Evolutionary conservation across 2,329 filamentous ascomycete species (phyloP), one percentile per base, ranked within the genome.

Genomic region (Coniochaeta sp.): DNA sequence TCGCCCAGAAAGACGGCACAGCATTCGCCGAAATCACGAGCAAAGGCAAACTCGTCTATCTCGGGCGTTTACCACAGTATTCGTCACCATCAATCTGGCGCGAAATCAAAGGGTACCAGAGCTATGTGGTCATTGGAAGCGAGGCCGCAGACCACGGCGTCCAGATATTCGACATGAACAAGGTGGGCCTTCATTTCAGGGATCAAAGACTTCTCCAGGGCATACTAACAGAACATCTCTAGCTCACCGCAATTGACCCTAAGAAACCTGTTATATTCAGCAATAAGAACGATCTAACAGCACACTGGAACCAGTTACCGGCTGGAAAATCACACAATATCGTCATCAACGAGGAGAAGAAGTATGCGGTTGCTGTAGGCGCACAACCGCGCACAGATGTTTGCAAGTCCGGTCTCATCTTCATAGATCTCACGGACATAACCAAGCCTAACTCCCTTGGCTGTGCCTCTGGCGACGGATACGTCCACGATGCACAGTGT

Each of bases 91-190:
- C 60, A 64, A 70, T 61, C 64, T 77, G 75, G 75, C 69, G 75
- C n/a, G 75, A 77, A 63, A 76, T 77, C 66, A 72, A 73, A 56
- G 74, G 75, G 19, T 73, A 75, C 66, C 71, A 76, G 60, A 68
- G 72, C 61, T 77, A 75, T 60, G 72, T 75, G 58, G 71, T 76
- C 61, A 75, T 77, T 34, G 75, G 75, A 8, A 71, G 72, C 47
- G 75, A 77, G 64, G 77, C 81, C 0, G 62, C 65, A 7, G 69
- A 73, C 59, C 84, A 87, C 67, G 81, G 81, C 57, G 76, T 88
- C 26, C 85, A 88, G 68, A 80, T 87, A 68, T 88, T 88, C 64
- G 84, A 88, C 67, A 77, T 86, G 76, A 81, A 74, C 65, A 85
- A 79, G 74, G 75, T 84, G 3, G 68, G 79, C 34, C 26, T 65